These are phyloP conservation scores for Vanrija humicola DNA, from an alignment of 1,284 basidiomycete genomes.

Conservation along the genomic window DNA sequence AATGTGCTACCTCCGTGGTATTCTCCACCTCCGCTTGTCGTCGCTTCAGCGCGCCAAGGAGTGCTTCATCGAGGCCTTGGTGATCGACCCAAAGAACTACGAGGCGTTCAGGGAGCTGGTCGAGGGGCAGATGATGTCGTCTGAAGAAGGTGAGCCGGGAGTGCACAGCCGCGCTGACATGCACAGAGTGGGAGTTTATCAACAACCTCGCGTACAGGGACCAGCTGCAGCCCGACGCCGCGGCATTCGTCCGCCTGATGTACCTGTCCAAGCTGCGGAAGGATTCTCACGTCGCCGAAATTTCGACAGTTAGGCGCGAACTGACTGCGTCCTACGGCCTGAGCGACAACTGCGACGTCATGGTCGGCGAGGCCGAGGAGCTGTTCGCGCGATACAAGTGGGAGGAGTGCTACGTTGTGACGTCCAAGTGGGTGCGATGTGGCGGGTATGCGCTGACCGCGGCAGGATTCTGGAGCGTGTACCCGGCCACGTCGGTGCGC, in stretches of 20 bases:
- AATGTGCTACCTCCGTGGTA: slow-evolving; percentile 87
- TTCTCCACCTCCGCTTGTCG: slow-evolving; percentile 90
- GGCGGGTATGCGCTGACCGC: slow-evolving; percentile 40
- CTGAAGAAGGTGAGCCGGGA: slow-evolving; percentile 69
- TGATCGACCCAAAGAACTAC: slow-evolving; percentile 94
- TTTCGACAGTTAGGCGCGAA: slow-evolving; percentile 66
- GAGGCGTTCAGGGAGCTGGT: slow-evolving; percentile 90
- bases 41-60: slow-evolving; percentile 83
- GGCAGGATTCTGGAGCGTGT: slow-evolving; percentile 73
- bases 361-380: slow-evolving; percentile 87
- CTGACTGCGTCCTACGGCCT: slow-evolving; percentile 75
- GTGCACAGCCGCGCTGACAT: background rate
- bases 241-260: slow-evolving; percentile 82
- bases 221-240: slow-evolving; percentile 73
- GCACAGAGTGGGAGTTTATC: slow-evolving; percentile 89
- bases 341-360: slow-evolving; percentile 83
- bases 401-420: slow-evolving; percentile 89
- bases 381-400: slow-evolving; percentile 83
- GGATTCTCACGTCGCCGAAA: slow-evolving; percentile 76
- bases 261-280: slow-evolving; percentile 90
- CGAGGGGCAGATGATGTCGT: slow-evolving; percentile 87
- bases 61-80: slow-evolving; percentile 90
- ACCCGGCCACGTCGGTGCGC: slow-evolving; percentile 74
- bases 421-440: slow-evolving; percentile 56
- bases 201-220: slow-evolving; percentile 75